phyloP scores from a whole-genome alignment of 176 grass and related monocot species.

The Aegilops longissima region DNA sequence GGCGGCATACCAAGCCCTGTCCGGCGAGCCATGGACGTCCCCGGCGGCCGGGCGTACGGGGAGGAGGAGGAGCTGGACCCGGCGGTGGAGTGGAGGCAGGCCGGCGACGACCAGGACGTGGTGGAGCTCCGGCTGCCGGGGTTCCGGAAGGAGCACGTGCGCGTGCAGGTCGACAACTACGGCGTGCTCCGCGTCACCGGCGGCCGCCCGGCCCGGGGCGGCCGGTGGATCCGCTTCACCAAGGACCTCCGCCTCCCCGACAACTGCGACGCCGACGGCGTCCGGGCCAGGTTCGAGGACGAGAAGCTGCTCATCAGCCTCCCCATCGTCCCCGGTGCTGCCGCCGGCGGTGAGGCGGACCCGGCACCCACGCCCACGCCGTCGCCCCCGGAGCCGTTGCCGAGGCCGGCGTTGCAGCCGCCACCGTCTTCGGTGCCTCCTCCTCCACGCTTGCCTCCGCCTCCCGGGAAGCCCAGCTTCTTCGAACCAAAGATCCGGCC shows the following conservation, averaged over 20 bases:
- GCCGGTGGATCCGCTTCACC: constrained; percentile 27
- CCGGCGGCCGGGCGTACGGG: background rate
- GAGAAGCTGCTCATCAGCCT: constrained; percentile 37
- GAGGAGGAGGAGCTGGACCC: constrained; percentile 39
- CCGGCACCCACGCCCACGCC: background rate
- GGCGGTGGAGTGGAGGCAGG: constrained; percentile 11
- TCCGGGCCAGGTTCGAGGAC: constrained; percentile 56
- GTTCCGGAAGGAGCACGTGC: constrained; percentile 55
- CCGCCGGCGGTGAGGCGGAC: too few species aligned
- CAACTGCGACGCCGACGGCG: constrained; percentile 33
- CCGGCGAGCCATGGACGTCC: constrained; percentile 24
- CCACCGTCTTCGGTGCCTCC: background rate
- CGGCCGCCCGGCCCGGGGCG: background rate
- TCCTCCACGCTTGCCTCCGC: background rate
- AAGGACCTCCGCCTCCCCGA: constrained; percentile 43
- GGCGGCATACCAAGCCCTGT: background rate
- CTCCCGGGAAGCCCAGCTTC: constrained; percentile 1
- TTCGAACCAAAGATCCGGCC: background rate
- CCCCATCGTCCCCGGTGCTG: background rate
- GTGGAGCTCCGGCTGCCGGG: constrained; percentile 48
- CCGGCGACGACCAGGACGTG: constrained; percentile 2
- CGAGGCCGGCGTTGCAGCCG: background rate
- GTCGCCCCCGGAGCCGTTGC: background rate
- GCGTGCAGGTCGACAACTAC: constrained; percentile 44
- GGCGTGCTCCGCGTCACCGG: constrained; percentile 47